Evolutionary conservation across 140 eudicot species (phyloP), one percentile per base, ranked within the genome.

Genomic region (Stevia rebaudiana): DNA sequence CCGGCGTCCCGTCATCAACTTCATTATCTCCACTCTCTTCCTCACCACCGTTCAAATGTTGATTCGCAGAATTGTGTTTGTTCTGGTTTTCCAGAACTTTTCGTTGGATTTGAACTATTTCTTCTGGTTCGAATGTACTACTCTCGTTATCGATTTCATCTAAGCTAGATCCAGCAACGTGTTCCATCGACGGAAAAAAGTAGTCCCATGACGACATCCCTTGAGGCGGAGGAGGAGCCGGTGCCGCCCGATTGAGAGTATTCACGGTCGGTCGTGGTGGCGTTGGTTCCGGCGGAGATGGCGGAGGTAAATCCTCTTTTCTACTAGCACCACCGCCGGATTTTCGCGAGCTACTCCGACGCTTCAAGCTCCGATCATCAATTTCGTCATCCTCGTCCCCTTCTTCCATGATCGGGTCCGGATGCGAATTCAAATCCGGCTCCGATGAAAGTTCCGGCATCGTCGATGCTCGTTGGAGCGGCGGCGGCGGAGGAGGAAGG

Each of bases 361-460:
- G 84, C 65, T 74, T 76, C 54, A 88, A 73, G 15, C 82, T 55
- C 44, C 82, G 85, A 23, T 63, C 57, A 12, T 48, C 72, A 53
- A 77, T 70, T 60, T 83, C 86, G 0, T 21, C 63, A 37, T 79
- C 97, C 35, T 84, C 95, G 11, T 82, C 70, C 2, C 31, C 88
- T 30, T 86, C 95, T n/a, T 90, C 95, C 1, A 79, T 76, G 30
- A 91, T 91, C 36, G 88, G 68, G 11, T 81, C 95, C 0, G 80
- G 42, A 18, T 65, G 81, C 2, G 65, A 43, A 1, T 70, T 72
- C 49, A 49, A 36, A 0, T 78, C 82, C 33, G 85, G 72, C 39
- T 74, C 72, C 7, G 83, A 69, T 7, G 69, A n/a, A 0, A 82
- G 77, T 25, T 91, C 92, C 11, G 95, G 96, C 91, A 81, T 81